Base-by-base conservation (phyloP, 495 filamentous ascomycete species). In the Penicillium atrosanguineum region DNA sequence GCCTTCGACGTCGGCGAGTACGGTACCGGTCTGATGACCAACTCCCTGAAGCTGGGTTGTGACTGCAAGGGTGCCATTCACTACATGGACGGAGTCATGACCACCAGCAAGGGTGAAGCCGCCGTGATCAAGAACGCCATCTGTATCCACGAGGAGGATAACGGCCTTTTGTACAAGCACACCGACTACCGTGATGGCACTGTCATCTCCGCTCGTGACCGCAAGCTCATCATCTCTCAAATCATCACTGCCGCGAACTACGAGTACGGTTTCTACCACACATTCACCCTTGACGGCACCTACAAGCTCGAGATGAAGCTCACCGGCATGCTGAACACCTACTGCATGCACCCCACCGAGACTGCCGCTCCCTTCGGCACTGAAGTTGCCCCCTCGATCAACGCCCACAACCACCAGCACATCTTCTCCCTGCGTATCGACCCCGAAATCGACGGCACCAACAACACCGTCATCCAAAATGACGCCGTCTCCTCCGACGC, bases 181-280 rank as follows among this genome's bases (percentile, higher is more conserved):
- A 90, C 85, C 43, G 92, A 97, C 69, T 97, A 95, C 83, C 86
- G 93, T 44, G 92, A 96, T 67, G 87, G 92, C 40, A 88, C 87
- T 0, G 82, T 86, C 44, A 87, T 95, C 48, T 89, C 96, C 20
- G 95, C 91, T 12, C 86, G 93, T 40, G 91, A 83, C 28, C 83
- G 92, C 14, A 96, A 95, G 63, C 79, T 97, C 50, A 78, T 97
- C 57, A 79, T 97, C 62, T 92, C 90, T 20, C 93, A 96, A 48
- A 87, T 96, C 61, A 96, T 97, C 76, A 97, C 93, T 1, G 93
- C 92, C 8, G 91, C 92, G 45, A 97, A 97, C 75, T 97, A 97
- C 73, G 93, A 97, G 71, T 97, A 97, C 73, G 92, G 90, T 52
- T 86, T 89, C 23, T 88, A 94, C 74, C 96, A 92, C 90, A 85